Base-by-base conservation (phyloP, 2,329 filamentous ascomycete species). In the Paecilomyces niveus region DNA sequence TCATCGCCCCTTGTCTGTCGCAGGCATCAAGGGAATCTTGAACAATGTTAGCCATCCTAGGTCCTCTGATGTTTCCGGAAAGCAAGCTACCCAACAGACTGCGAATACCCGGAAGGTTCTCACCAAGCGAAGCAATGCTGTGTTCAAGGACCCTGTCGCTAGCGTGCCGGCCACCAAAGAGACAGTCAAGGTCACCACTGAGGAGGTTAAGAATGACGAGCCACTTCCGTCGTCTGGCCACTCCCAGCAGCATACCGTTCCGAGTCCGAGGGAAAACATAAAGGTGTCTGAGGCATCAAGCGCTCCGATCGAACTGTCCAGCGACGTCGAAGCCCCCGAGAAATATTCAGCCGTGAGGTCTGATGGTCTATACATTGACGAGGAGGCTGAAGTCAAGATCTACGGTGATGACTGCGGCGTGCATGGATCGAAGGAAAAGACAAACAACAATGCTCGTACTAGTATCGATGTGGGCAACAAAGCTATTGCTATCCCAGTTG, bases 1-100 rank as follows among this genome's bases (percentile, higher is more conserved):
- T n/a, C 85, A 88, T 66, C 81, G 85, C 59, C 82, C 83, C 29
- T 65, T 82, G 51, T 74, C 72, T 22, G 67, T 74, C 54, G 66
- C 74, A 21, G 65, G 71, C 18, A 58, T 76, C 56, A 78, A 76
- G 63, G 72, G 71, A 62, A 54, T 74, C 50, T 57, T 75, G 58
- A 73, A 70, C 57, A 72, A 71, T 57, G 65, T 65, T 53, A 64
- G 68, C 54, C 70, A 65, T 61, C 54, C 67, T n/a, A 73, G 71
- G 53, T 65, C 67, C 21, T 63, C 67, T 49, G 72, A 73, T 39
- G 61, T 65, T 32, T 66, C 69, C 57, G 69, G 70, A 39, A 73
- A 72, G 59, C 67, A 70, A n/a, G 55, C 60, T n/a, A 63, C 70
- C 39, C 62, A 66, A 51, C 71, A 65, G 54, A 59, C 71, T n/a